Evolutionary conservation across 768 basidiomycete species (phyloP), one percentile per base, ranked within the genome.

Genomic region (Lentinus tigrinus): DNA sequence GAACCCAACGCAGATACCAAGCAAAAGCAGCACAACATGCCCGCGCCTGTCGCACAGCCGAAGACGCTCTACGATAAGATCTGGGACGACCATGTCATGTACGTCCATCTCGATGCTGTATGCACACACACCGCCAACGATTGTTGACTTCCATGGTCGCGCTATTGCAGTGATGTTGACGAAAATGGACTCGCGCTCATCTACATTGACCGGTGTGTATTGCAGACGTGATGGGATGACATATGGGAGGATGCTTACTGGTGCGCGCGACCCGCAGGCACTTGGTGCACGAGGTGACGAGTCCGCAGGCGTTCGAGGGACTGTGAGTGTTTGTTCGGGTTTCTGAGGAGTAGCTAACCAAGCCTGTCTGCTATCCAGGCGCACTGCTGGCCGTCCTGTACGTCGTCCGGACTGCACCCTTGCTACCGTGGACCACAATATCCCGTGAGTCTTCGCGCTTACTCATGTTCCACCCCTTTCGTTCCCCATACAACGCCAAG

Each of bases 61-160:
- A 87, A 93, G 60, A 98, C 96, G 36, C 80, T 98, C 28, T 97
- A 98, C 74, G 96, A 98, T 76, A 98, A 98, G 78, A 93, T 98
- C 63, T 97, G 92, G 87, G 93, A 97, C 64, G 94, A 98, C 71
- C 96, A 98, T 76, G 85, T 96, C 69, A 89, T 98, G 85, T 93
- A 67, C 61, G 91, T 65, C 21, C 40, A 42, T 6, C 40, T n/a
- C 40, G 40, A 14, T n/a, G 6, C 17, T 21, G 17, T n/a, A 39
- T 39, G 3, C 13, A n/a, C 38, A 39, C 38, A n/a, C n/a, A 37
- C 27, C 17, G 38, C 11, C 14, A 42, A 17, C 17, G 17, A 28
- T n/a, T 28, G 14, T 26, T 24, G 14, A 23, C n/a, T 43, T 21
- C 27, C 9, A 37, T 16, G n/a, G 10, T 26, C 39, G 13, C 23